phyloP scores from a whole-genome alignment of 306 rosid genomes.

The Lablab purpureus region DNA sequence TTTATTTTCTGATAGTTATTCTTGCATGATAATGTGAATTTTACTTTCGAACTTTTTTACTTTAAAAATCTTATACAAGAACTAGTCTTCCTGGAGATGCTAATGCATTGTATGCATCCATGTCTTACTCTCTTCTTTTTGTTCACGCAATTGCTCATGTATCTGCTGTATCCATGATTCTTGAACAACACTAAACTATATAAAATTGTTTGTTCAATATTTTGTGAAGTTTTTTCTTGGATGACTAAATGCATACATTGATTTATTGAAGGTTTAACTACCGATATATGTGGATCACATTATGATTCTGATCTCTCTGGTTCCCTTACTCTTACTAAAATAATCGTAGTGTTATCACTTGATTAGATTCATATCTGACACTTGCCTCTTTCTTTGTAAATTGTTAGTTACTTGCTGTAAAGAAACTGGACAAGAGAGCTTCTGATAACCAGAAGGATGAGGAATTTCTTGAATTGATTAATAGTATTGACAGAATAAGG shows the following conservation, averaged over 20 bases:
- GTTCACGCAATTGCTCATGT: background rate
- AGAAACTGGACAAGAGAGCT: slow-evolving; percentile 80
- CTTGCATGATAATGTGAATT: slow-evolving; percentile 30
- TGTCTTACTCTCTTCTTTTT: slow-evolving; percentile 22
- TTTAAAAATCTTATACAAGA: background rate
- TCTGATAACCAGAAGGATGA: slow-evolving; percentile 75
- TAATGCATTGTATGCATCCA: slow-evolving; percentile 1
- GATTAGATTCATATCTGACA: slow-evolving; percentile 40
- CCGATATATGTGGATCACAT: slow-evolving; percentile 1
- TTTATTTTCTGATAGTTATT: slow-evolving; percentile 18
- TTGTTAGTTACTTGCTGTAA: slow-evolving; percentile 84
- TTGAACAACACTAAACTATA: slow-evolving; percentile 16
- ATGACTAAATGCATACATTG: slow-evolving; percentile 27
- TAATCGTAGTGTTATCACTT: slow-evolving; percentile 13
- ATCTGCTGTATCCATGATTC: slow-evolving; percentile 11
- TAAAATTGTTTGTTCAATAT: slow-evolving; percentile 5
- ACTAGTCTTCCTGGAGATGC: background rate
- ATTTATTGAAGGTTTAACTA: slow-evolving; percentile 27
- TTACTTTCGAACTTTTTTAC: background rate
- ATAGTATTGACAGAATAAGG: slow-evolving; percentile 77
- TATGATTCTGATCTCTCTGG: slow-evolving; percentile 27
- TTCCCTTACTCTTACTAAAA: slow-evolving; percentile 26
- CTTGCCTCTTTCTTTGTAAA: slow-evolving; percentile 47
- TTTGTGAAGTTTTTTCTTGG: slow-evolving; percentile 36
- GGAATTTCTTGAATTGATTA: slow-evolving; percentile 85